Percentiles rank a stretch among this genome's conserved stretches.
These are phyloP conservation scores for Starmerella tilneyi DNA, from an alignment of 805 yeast genomes.

Conservation along the genomic window DNA sequence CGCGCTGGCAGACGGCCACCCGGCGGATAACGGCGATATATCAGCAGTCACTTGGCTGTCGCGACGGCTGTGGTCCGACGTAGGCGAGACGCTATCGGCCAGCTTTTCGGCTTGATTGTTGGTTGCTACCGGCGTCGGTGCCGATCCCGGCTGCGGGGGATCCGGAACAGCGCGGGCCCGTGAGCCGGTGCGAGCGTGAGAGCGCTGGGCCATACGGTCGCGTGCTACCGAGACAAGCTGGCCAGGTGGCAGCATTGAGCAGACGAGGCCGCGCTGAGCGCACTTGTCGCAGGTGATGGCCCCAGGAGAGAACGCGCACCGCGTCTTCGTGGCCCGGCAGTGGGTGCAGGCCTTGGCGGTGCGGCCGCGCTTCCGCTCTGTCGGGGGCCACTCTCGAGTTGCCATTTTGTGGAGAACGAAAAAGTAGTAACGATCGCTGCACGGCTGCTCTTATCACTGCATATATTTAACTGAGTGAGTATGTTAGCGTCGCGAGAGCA, in stretches of 20 bases:
- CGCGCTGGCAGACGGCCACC: no score
- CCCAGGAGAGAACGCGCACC: constrained; percentile 17
- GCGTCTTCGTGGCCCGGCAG: constrained; percentile 22
- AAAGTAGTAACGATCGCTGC: neutral
- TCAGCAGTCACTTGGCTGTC: no score
- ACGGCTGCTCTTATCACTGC: constrained; percentile 2
- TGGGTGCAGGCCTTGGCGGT: constrained; percentile 17
- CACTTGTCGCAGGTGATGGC: constrained; percentile 20
- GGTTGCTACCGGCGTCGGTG: no score
- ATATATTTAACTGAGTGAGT: constrained; percentile 1
- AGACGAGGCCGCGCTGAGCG: constrained; percentile 13
- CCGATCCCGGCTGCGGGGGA: neutral
- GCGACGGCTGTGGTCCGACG: no score
- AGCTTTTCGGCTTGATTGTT: no score
- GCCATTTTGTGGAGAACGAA: neutral
- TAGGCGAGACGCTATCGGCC: no score
- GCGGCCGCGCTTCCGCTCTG: constrained; percentile 16
- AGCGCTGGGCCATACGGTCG: neutral
- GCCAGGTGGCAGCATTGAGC: constrained; percentile 13
- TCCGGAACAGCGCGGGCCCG: neutral
- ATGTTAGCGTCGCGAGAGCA: constrained; percentile 9
- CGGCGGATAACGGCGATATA: no score
- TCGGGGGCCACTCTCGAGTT: neutral
- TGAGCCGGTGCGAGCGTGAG: neutral
- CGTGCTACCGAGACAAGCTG: neutral